Evolutionary conservation across 2,329 filamentous ascomycete genomes (phyloP).

Genomic region (Geoglossum cookeanum): DNA sequence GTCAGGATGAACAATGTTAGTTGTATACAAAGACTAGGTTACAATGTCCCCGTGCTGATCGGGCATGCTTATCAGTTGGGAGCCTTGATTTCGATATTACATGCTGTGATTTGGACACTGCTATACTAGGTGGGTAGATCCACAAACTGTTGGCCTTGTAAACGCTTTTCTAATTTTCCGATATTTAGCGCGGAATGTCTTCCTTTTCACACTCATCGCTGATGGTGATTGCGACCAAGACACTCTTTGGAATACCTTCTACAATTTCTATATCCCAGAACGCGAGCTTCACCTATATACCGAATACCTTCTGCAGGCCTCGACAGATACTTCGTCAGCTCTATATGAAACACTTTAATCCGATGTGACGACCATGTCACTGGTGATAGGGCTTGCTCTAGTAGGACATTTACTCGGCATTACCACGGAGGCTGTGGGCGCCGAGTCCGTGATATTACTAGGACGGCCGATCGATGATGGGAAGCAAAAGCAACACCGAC

Average conservation of each 20-base stretch:
- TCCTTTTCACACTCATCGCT: neutral
- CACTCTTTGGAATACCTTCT: neutral
- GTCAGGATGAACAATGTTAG: neutral
- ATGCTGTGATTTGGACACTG: neutral
- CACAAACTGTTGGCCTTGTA: neutral
- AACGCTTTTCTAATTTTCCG: neutral
- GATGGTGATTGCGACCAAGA: neutral
- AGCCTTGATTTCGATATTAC: neutral
- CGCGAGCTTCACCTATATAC: conserved; percentile 22
- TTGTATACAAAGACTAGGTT: no score
- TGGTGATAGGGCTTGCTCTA: conserved; percentile 31
- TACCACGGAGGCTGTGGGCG: conserved; percentile 12
- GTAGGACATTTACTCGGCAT: conserved; percentile 32
- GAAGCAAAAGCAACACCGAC: conserved; percentile 14
- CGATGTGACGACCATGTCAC: conserved; percentile 26
- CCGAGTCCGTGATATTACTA: conserved; percentile 6
- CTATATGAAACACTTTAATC: conserved; percentile 28
- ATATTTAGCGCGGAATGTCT: neutral
- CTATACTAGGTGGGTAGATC: neutral
- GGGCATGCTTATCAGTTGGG: neutral
- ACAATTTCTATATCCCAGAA: neutral
- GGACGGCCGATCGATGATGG: neutral
- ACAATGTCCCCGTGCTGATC: neutral
- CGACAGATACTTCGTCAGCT: conserved; percentile 13
- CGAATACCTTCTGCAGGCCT: conserved; percentile 22